Percentiles rank a stretch among this genome's conserved stretches.
phyloP scores from a whole-genome alignment of 2,329 filamentous ascomycete species.

The Sporothrix luriei region DNA sequence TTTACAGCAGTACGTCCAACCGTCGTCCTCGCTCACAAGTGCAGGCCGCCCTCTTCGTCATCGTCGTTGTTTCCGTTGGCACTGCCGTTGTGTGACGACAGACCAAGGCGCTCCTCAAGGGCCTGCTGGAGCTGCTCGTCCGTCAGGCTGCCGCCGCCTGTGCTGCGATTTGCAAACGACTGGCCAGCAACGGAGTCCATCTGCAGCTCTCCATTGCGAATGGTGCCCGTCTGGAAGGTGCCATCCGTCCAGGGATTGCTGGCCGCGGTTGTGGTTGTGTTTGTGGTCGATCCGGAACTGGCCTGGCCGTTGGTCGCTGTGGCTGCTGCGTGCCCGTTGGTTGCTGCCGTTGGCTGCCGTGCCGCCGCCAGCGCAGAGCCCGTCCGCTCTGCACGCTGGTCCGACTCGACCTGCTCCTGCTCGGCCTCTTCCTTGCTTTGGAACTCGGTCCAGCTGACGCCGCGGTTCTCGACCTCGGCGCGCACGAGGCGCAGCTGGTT shows the following conservation, averaged over 20 bases:
- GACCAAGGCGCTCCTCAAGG: slow-evolving; percentile 58
- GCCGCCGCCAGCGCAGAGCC: slow-evolving; percentile 22
- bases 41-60: slow-evolving; percentile 63
- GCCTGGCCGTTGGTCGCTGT: slow-evolving; percentile 7
- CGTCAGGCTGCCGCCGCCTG: slow-evolving; percentile 52
- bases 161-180: slow-evolving; percentile 21
- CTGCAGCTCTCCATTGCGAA: slow-evolving; percentile 55
- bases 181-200: slow-evolving; percentile 44
- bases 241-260: slow-evolving; percentile 61
- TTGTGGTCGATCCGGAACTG: background rate
- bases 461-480: slow-evolving; percentile 63
- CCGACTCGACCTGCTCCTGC: slow-evolving; percentile 30
- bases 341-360: background rate
- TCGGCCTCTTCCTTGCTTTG: slow-evolving; percentile 49
- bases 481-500: slow-evolving; percentile 66
- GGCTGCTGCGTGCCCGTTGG: background rate
- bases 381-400: slow-evolving; percentile 26
- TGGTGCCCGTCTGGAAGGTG: slow-evolving; percentile 63
- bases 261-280: background rate
- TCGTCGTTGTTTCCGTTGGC: slow-evolving; percentile 44
- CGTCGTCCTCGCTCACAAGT: slow-evolving; percentile 52
- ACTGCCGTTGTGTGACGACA: slow-evolving; percentile 28
- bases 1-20: background rate
- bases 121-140: slow-evolving; percentile 62
- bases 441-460: slow-evolving; percentile 61